Conservation (phyloP, 768 basidiomycete species). For the Chalciporus pseudorubinellus region DNA sequence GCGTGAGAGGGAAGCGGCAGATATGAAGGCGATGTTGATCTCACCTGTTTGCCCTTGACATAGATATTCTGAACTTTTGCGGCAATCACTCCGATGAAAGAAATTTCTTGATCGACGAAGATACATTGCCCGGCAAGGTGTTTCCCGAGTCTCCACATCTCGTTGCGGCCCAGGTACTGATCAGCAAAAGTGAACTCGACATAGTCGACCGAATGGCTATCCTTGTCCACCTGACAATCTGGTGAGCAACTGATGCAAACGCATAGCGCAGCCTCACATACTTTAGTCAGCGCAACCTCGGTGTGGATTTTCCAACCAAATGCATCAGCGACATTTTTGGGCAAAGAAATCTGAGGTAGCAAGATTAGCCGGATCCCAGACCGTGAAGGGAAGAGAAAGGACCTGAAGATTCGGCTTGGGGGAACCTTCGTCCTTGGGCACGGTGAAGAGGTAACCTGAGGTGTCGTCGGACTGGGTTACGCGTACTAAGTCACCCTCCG, state of each 20-base stretch:
- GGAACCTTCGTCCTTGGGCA: conserved; percentile 60
- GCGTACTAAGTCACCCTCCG: conserved; percentile 70
- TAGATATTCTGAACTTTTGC: conserved; percentile 83
- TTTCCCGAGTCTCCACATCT: conserved; percentile 94
- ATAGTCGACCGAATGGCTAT: conserved; percentile 62
- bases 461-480: conserved; percentile 46
- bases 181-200: conserved; percentile 93
- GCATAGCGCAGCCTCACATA: conserved; percentile 12
- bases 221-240: conserved; percentile 59
- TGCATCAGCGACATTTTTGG: conserved; percentile 66
- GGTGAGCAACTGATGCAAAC: conserved; percentile 13
- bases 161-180: conserved; percentile 92
- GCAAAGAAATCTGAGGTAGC: conserved; percentile 63
- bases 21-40: conserved; percentile 6
- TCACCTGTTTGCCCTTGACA: conserved; percentile 63
- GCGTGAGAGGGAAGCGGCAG: not conserved
- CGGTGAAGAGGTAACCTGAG: conserved; percentile 60
- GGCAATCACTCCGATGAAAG: conserved; percentile 77
- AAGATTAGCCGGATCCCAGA: conserved; percentile 1
- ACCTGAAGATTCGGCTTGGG: conserved; percentile 68
- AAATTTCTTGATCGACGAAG: conserved; percentile 79
- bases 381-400: not conserved
- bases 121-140: conserved; percentile 78
- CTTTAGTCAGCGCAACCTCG: conserved; percentile 74
- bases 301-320: conserved; percentile 70